These are phyloP conservation scores for Hirschfeldia incana DNA, from an alignment of 345 rosid species.

Conservation along the genomic window DNA sequence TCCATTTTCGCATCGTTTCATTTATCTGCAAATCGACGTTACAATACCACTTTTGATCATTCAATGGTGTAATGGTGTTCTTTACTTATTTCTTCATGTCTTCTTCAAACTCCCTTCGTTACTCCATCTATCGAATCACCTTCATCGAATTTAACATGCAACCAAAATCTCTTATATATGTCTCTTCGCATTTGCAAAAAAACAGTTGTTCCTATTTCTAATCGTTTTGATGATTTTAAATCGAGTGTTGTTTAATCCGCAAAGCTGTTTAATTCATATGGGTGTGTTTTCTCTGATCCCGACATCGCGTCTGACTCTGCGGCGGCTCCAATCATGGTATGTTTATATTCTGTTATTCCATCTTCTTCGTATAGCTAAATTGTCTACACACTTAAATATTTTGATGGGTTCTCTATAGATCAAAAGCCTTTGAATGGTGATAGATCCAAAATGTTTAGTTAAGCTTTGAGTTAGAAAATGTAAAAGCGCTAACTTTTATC, in stretches of 20 bases:
- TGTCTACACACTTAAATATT: background rate
- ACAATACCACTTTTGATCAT: too few relatives aligned
- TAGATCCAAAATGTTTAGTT: background rate
- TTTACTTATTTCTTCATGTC: too few relatives aligned
- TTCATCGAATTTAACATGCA: background rate
- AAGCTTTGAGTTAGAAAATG: background rate
- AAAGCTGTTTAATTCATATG: background rate
- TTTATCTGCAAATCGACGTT: too few relatives aligned
- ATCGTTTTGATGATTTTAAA: background rate
- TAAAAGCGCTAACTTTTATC: background rate
- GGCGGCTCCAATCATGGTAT: background rate
- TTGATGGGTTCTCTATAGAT: background rate
- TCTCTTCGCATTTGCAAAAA: background rate
- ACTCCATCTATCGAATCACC: background rate
- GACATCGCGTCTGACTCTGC: background rate
- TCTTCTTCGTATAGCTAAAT: background rate
- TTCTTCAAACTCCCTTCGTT: background rate
- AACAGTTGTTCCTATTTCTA: background rate
- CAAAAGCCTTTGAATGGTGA: background rate
- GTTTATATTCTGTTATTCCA: background rate
- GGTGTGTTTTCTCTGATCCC: background rate
- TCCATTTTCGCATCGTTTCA: too few relatives aligned
- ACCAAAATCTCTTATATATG: background rate
- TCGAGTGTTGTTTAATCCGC: background rate
- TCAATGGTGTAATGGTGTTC: too few relatives aligned